Base-by-base conservation (phyloP, 2,329 filamentous ascomycete species). In the Botrytis aclada region DNA sequence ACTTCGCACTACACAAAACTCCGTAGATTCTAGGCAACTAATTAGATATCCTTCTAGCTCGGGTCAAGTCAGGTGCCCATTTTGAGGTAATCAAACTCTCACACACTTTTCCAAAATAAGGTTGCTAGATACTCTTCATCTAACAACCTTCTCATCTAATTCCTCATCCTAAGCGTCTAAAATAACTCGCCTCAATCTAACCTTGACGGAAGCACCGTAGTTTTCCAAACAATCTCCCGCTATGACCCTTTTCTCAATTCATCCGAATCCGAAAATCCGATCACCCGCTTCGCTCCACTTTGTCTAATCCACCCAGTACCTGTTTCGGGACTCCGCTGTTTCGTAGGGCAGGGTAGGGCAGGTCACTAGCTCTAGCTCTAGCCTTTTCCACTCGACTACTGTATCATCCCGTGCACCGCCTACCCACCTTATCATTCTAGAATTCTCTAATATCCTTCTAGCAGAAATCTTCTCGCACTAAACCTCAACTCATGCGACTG, bases 181-280 rank as follows among this genome's bases (percentile, higher is more conserved):
- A 56, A 54, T 39, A 20, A 25, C 45, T 20, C 9, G 14, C 20
- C 10, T 66, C 32, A 66, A 66, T n/a, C 43, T 18, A 66, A 51
- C 32, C 43, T 54, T 25, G 16, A 56, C 51, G 51, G 7, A 34
- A 34, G 45, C 14, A 66, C 64, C 25, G 9, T 56, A 41, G n/a
- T 29, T 41, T 56, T 10, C 25, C 34, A 67, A 56, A 67, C 65
- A 67, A 67, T 56, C 39, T 6, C 22, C 34, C 65, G 47, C 65
- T 67, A 56, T 67, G 65, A 56, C 47, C 65, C 32, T 29, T 18
- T 56, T 67, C 47, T 56, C 47, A 67, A 67, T 56, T n/a, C 41
- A 67, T 67, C 65, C 65, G 47, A 67, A n/a, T n/a, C n/a, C n/a
- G n/a, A n/a, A n/a, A 67, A 56, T 39, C 64, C 64, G 64, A 67